phyloP scores from a whole-genome alignment of 2,329 filamentous ascomycete genomes.

The Penicillium concentricum region DNA sequence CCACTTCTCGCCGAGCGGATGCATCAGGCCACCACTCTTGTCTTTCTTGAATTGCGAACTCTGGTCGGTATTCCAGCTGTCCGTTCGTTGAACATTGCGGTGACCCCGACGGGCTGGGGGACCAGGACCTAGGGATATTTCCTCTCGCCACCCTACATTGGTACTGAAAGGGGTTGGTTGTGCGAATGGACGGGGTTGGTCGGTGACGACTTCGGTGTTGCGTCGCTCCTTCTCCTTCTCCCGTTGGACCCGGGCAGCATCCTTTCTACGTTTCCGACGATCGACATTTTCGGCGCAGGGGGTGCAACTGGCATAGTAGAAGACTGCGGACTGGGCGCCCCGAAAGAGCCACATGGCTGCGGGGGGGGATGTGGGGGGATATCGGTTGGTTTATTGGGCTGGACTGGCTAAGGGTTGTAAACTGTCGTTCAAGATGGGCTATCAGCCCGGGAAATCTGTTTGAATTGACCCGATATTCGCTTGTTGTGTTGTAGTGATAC shows the following conservation, averaged over 20 bases:
- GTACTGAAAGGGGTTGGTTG: slow-evolving; percentile 79
- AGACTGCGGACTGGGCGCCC: slow-evolving; percentile 51
- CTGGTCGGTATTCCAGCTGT: slow-evolving; percentile 54
- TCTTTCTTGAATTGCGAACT: slow-evolving; percentile 43
- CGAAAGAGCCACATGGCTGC: slow-evolving; percentile 48
- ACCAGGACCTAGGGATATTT: slow-evolving; percentile 78
- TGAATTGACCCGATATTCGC: slow-evolving; percentile 24
- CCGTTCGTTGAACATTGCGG: slow-evolving; percentile 56
- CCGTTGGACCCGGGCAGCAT: slow-evolving; percentile 66
- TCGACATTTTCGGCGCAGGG: slow-evolving; percentile 68
- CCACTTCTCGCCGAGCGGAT: slow-evolving; percentile 60
- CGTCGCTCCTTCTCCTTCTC: slow-evolving; percentile 64
- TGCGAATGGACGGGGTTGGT: slow-evolving; percentile 71
- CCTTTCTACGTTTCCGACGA: slow-evolving; percentile 67
- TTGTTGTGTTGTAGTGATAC: slow-evolving; percentile 22
- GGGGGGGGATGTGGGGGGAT: slow-evolving; percentile 10
- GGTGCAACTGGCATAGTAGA: slow-evolving; percentile 51
- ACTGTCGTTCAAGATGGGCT: slow-evolving; percentile 21
- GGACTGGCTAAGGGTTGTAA: not conserved
- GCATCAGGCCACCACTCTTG: slow-evolving; percentile 42
- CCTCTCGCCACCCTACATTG: slow-evolving; percentile 84
- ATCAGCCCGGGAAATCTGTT: slow-evolving; percentile 24
- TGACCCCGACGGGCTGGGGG: slow-evolving; percentile 61
- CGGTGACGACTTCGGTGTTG: slow-evolving; percentile 54
- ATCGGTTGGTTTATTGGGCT: slow-evolving; percentile 1